Base-by-base conservation (phyloP, 2,329 filamentous ascomycete species). In the Helotiales sp. region DNA sequence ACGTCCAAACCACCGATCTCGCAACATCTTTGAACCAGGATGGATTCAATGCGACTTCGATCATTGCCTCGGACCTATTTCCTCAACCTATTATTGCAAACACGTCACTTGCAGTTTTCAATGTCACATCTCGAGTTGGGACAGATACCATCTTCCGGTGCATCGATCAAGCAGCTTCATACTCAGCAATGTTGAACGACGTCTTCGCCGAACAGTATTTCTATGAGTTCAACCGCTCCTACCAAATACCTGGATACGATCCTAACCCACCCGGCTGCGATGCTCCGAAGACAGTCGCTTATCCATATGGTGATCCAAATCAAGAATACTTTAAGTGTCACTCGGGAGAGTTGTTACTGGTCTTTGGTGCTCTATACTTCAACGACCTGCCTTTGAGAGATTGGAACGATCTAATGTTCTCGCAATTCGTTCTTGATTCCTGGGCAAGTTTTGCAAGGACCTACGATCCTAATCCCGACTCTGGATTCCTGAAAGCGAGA, bases 321-420 rank as follows among this genome's bases (percentile, higher is more conserved):
- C 38, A 57, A 3, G 71, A 72, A 33, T 74, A 73, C 55, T 72
- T 71, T 64, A 73, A 73, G 55, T 73, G 71, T 52, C 72, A 73
- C 42, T 68, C 68, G 10, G 71, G 71, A 1, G 71, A 74, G 12
- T 57, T 73, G 2, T 63, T 65, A 25, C 71, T 66, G 22, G 67
- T 66, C 6, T 73, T 74, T 53, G 71, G 72, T 1, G 71, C 65
- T 22, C 55, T 70, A 1, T 19, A 58, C 17, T 59, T 63, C 29
- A 66, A 64, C 19, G 67, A 65, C 1, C 65, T 68, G 25, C 63
- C 63, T 1, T 61, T 67, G 13, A 60, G 71, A 19, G 70, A 72
- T 63, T 66, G 64, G 12, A 59, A 65, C 30, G 71, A 72, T 57
- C 57, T 67, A 1, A 57, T 63, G 3, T 72, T 70, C 44, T 54